phyloP scores from a whole-genome alignment of 345 rosid genomes.

The Citrus reticulata region DNA sequence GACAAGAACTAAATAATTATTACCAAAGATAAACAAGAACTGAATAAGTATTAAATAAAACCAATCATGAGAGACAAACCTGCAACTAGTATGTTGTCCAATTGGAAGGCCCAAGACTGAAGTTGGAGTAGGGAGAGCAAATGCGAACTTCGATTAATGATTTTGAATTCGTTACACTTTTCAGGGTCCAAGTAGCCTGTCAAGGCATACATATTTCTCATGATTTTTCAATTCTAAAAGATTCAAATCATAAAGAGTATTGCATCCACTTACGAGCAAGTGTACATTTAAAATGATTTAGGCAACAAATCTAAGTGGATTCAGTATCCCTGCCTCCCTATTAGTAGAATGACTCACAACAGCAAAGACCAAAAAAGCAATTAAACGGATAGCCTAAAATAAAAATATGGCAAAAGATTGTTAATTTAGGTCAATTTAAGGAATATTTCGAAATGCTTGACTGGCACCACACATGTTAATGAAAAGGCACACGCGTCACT shows the following conservation, averaged over 20 bases:
- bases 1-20: not conserved
- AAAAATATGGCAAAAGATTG: not conserved
- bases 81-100: conserved; percentile 58
- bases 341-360: not conserved
- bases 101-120: conserved; percentile 52
- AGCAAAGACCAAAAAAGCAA: not conserved
- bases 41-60: not conserved
- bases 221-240: not conserved
- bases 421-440: not conserved
- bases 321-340: not conserved
- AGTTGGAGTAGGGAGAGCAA: conserved; percentile 43
- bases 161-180: conserved; percentile 43
- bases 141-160: conserved; percentile 41
- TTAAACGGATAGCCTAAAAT: not conserved
- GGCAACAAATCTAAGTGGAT: not conserved
- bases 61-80: conserved; percentile 19
- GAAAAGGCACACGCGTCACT: too few species aligned
- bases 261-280: not conserved
- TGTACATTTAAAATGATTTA: not conserved
- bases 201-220: not conserved
- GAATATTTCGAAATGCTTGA: not conserved
- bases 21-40: not conserved
- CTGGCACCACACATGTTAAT: too few species aligned
- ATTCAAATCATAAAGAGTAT: not conserved
- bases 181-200: conserved; percentile 49